A percentile compares a stretch with the other conserved stretches of the same genome.
Conservation (phyloP, 306 rosid species). For the Medicago ruthenica region DNA sequence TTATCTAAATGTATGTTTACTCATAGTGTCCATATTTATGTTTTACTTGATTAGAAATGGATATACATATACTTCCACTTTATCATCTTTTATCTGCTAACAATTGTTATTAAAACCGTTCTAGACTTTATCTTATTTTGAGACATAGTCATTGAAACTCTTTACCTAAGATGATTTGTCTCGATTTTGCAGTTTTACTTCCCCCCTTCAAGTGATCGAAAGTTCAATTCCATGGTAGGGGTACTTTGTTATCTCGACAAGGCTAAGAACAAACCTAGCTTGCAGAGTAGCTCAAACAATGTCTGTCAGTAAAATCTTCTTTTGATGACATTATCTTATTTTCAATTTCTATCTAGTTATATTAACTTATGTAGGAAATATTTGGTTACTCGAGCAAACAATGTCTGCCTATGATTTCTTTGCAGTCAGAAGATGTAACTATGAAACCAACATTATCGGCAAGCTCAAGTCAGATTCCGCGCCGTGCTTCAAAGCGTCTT, state of each 20-base stretch:
- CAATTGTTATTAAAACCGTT: conserved; percentile 10
- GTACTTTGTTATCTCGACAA: conserved; percentile 61
- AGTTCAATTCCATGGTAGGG: conserved; percentile 67
- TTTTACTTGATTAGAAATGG: conserved; percentile 12
- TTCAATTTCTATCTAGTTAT: conserved; percentile 28
- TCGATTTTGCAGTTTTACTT: conserved; percentile 66
- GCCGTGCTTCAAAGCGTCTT: conserved; percentile 87
- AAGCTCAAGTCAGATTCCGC: conserved; percentile 43
- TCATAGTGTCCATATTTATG: too few relatives aligned
- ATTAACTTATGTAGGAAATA: conserved; percentile 49
- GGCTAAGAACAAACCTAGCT: conserved; percentile 43
- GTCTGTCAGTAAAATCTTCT: conserved; percentile 53
- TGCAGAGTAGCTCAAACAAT: conserved; percentile 31
- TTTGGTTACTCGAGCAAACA: background rate
- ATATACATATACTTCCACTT: conserved; percentile 12
- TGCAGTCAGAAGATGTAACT: conserved; percentile 49
- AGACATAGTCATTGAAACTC: conserved; percentile 29
- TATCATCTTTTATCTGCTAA: conserved; percentile 2
- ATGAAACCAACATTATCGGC: conserved; percentile 50
- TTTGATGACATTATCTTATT: conserved; percentile 19
- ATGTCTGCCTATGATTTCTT: conserved; percentile 10
- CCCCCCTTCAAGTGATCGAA: conserved; percentile 57
- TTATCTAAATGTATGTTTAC: too few relatives aligned
- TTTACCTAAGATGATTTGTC: conserved; percentile 27
- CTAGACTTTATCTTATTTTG: too few relatives aligned